Evolutionary conservation across 192 early-diverging fungal genomes (phyloP).

Genomic region (Pilobolus umbonatus): DNA sequence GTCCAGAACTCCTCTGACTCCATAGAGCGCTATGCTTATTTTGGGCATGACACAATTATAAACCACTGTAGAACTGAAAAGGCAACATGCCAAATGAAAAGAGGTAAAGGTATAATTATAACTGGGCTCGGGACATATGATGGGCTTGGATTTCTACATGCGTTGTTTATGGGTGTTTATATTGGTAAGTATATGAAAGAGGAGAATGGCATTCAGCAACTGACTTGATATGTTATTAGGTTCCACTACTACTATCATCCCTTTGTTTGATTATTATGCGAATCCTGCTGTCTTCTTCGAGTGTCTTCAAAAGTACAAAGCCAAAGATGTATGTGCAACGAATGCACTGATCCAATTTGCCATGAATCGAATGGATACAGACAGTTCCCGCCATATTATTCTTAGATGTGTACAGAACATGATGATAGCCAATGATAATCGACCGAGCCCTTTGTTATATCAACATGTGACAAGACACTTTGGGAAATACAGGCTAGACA

Average conservation of each 20-base stretch:
- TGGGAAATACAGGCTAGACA: conserved; percentile 57
- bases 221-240: conserved; percentile 28
- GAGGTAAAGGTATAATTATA: conserved; percentile 39
- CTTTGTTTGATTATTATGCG: conserved; percentile 55
- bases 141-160: conserved; percentile 23
- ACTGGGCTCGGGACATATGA: conserved; percentile 21
- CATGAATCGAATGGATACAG: conserved; percentile 44
- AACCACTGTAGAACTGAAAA: conserved; percentile 61
- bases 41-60: conserved; percentile 53
- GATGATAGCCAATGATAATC: conserved; percentile 53
- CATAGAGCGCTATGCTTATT: conserved; percentile 35
- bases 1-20: conserved; percentile 49
- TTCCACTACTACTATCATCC: conserved; percentile 57
- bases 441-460: conserved; percentile 40
- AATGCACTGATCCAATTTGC: conserved; percentile 66
- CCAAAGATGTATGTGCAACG: conserved; percentile 66
- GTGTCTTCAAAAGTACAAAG: conserved; percentile 60
- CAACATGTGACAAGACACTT: conserved; percentile 58
- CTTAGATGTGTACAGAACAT: conserved; percentile 53
- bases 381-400: conserved; percentile 9
- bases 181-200: conserved; percentile 15
- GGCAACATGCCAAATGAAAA: conserved; percentile 51
- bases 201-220: background rate
- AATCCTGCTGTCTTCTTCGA: conserved; percentile 68
- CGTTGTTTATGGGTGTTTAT: conserved; percentile 31